Conservation (phyloP, 2,329 filamentous ascomycete genomes). For the Sporothrix sp. region DNA sequence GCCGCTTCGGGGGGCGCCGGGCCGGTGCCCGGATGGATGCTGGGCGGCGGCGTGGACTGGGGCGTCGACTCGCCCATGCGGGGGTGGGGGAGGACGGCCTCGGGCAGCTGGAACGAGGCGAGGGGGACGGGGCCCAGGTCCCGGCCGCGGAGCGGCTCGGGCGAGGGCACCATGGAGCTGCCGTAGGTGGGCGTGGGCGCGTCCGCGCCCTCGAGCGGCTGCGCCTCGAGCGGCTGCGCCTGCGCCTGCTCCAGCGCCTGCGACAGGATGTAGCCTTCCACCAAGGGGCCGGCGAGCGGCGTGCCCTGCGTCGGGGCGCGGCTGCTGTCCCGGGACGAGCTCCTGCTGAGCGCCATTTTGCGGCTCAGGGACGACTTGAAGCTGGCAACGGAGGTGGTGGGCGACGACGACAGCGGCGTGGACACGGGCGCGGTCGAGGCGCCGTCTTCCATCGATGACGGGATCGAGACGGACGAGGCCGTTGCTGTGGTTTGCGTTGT, state of each 20-base stretch:
- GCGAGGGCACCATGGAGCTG: conserved; percentile 57
- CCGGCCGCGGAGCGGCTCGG: conserved; percentile 49
- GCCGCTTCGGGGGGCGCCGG: conserved; percentile 42
- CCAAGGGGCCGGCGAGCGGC: neutral
- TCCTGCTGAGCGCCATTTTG: conserved; percentile 10
- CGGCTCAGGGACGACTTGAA: neutral
- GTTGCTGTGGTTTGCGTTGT: neutral
- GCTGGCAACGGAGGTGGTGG: conserved; percentile 5
- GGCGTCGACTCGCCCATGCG: conserved; percentile 52
- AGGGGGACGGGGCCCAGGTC: conserved; percentile 42
- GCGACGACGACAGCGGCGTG: conserved; percentile 8
- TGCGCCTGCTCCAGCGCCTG: neutral
- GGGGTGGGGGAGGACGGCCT: conserved; percentile 55
- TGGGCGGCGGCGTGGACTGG: conserved; percentile 28
- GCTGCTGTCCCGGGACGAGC: conserved; percentile 6
- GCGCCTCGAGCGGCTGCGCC: neutral
- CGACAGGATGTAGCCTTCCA: conserved; percentile 1
- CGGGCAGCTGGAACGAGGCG: conserved; percentile 59
- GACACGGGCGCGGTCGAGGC: neutral
- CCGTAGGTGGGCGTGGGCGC: conserved; percentile 40
- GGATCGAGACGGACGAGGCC: conserved; percentile 5
- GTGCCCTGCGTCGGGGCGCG: neutral
- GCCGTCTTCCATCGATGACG: conserved; percentile 7
- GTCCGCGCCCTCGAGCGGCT: too few species aligned
- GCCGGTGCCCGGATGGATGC: conserved; percentile 33